Conservation (phyloP, 1,284 basidiomycete species). For the Leucoagaricus sp. region DNA sequence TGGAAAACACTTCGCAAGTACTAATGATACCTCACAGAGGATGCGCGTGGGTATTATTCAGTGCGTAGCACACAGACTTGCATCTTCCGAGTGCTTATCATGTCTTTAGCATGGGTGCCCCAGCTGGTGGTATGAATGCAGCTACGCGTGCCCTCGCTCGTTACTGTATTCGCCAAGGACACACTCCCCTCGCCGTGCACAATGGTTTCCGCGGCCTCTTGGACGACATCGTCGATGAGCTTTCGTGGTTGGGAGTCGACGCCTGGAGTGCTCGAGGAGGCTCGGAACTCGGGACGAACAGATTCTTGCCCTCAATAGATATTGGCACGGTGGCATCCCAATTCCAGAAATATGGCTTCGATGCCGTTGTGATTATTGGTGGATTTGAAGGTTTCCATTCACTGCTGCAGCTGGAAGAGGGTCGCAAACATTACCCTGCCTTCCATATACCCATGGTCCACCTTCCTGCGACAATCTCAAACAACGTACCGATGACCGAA, state of each 20-base stretch:
- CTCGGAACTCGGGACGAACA: constrained; percentile 98
- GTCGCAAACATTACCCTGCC: constrained; percentile 80
- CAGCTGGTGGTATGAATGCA: constrained; percentile 98
- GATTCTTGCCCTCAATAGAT: constrained; percentile 83
- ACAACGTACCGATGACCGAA: constrained; percentile 97
- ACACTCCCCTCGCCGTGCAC: constrained; percentile 88
- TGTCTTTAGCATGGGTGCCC: constrained; percentile 81
- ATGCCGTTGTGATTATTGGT: constrained; percentile 89
- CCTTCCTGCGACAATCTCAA: constrained; percentile 93
- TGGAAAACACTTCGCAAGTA: not conserved
- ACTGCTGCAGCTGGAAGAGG: constrained; percentile 78
- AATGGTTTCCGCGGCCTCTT: constrained; percentile 96
- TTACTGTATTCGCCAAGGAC: constrained; percentile 91
- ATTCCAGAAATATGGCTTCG: constrained; percentile 85
- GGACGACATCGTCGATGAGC: constrained; percentile 83
- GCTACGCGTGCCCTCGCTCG: constrained; percentile 94
- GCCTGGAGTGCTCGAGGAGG: constrained; percentile 96
- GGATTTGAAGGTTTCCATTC: constrained; percentile 95
- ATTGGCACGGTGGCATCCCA: constrained; percentile 87
- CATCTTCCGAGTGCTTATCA: constrained; percentile 2
- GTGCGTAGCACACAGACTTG: constrained; percentile 47
- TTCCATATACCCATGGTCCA: constrained; percentile 95
- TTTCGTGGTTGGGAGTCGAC: constrained; percentile 97
- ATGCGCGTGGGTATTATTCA: constrained; percentile 93
- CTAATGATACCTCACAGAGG: constrained; percentile 46